Base-by-base conservation (phyloP, 148 eudicot genomes). In the Fagopyrum homotropicum region DNA sequence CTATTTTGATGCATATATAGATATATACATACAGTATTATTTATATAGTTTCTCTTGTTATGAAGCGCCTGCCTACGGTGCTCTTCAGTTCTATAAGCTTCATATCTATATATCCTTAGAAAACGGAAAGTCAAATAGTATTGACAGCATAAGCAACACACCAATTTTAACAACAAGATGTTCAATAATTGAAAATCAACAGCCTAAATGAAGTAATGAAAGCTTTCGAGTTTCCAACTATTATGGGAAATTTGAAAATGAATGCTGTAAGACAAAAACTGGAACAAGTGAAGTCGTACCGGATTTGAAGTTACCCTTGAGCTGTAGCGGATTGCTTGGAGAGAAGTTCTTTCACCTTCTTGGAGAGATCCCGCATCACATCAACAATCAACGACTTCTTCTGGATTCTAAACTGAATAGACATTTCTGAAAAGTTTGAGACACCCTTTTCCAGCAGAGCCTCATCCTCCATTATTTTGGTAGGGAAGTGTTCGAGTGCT, bases 401-500 rank as follows among this genome's bases (percentile, higher is more conserved):
- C 81, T 93, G 87, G 72, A 94, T 80, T 88, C 98, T 88, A 81
- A 84, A 94, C 76, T 76, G 83, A 54, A 87, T 55, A 30, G 98
- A 88, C 77, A 94, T 77, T 81, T 86, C 86, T 2, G 97, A 85
- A 11, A 86, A 80, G 73, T 50, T 49, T 7, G 91, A 83, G 64
- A 89, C 86, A 52, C 79, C 85, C 75, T 88, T 77, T 72, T 86
- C 86, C 72, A 91, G 55, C 60, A 89, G 63, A 49, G 88, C 61
- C 73, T 91, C 97, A 44, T 91, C 98, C 79, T 93, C 97, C 90
- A 84, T 87, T 77, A 94, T 84, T 75, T 94, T 86, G 9, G 93
- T 89, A 0, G 98, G 95, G 76, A 91, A 94, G 77, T 90, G 88
- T 47, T 85, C 85, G 2, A 94, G 89, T 45, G 91, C 90, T 72